Evolutionary conservation across 2,329 filamentous ascomycete genomes (phyloP), one percentile per base, ranked within the genome.

Genomic region (Colletotrichum shisoi): DNA sequence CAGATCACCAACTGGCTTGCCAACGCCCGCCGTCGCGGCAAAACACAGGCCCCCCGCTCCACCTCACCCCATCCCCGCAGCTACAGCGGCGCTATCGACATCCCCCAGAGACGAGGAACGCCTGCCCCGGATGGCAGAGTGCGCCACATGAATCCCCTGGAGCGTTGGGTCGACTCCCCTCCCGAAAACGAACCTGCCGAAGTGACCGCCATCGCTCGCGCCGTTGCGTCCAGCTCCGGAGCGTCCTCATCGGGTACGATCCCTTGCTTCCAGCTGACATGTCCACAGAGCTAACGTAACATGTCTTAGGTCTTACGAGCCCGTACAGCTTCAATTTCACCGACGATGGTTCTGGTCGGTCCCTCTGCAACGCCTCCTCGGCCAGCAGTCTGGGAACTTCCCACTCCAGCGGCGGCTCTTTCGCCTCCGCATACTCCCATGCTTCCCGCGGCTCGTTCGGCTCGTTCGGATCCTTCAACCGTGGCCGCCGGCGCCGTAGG

Each of bases 1-100:
- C 94, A 97, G 74, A 94, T 97, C 72, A 90, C 89, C 12, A 96
- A 96, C 76, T 97, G 93, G 93, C 87, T 97, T 53, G 93, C 93
- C 67, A 97, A 97, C 77, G 93, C 93, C 64, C 88, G 93, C 49
- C 87, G 93, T 63, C 86, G 93, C 69, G 89, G 91, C 72, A 97
- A 96, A 80, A 88, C 91, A 62, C 87, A 89, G 54, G 82, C 86
- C 2, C 87, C 87, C 53, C 84, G 89, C 70, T 88, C 87, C 37
- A 87, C 85, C 19, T 94, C 92, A 4, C 91, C 92, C 1, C 87
- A 89, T 71, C 80, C 89, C 52, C 84, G 87, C 31, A 83, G 79
- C 70, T 85, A 86, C 63, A 85, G 84, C 21, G 82, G 83, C 63
- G 87, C 89, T 5, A 89, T 96, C 69, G 88, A 94, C 70, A 94